These are phyloP conservation scores for Arbutus unedo DNA, from an alignment of 148 eudicot species.

Conservation along the genomic window DNA sequence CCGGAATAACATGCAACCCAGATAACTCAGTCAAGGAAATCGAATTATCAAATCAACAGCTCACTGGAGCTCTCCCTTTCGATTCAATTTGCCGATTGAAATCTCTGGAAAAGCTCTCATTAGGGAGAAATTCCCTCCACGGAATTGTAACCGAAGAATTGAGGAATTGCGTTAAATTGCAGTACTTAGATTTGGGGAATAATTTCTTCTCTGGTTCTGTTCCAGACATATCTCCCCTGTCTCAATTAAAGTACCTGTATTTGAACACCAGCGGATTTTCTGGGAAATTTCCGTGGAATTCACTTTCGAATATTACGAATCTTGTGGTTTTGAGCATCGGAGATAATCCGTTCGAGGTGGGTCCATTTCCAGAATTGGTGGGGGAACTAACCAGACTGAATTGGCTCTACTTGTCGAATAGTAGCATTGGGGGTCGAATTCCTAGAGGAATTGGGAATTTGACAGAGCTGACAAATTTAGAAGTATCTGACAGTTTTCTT, in stretches of 20 bases:
- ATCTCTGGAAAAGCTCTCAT: slow-evolving; percentile 52
- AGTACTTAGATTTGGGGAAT: slow-evolving; percentile 72
- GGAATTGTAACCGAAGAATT: slow-evolving; percentile 36
- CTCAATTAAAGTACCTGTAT: slow-evolving; percentile 36
- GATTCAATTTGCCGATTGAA: slow-evolving; percentile 47
- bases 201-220: slow-evolving; percentile 53
- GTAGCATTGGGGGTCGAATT: slow-evolving; percentile 60
- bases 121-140: slow-evolving; percentile 49
- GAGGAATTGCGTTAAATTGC: slow-evolving; percentile 36
- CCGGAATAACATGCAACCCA: no score
- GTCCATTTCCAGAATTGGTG: slow-evolving; percentile 48
- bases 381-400: slow-evolving; percentile 31
- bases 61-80: slow-evolving; percentile 50
- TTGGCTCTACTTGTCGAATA: slow-evolving; percentile 65
- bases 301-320: slow-evolving; percentile 44
- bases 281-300: slow-evolving; percentile 68
- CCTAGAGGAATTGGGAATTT: slow-evolving; percentile 60
- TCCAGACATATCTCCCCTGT: slow-evolving; percentile 54
- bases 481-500: slow-evolving; percentile 42
- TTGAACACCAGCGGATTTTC: slow-evolving; percentile 57
- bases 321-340: slow-evolving; percentile 57
- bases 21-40: slow-evolving; percentile 36
- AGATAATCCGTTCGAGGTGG: slow-evolving; percentile 52
- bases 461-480: slow-evolving; percentile 41
- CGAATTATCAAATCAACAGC: slow-evolving; percentile 48